phyloP scores from a whole-genome alignment of 768 basidiomycete species.

The Paxillus involutus region DNA sequence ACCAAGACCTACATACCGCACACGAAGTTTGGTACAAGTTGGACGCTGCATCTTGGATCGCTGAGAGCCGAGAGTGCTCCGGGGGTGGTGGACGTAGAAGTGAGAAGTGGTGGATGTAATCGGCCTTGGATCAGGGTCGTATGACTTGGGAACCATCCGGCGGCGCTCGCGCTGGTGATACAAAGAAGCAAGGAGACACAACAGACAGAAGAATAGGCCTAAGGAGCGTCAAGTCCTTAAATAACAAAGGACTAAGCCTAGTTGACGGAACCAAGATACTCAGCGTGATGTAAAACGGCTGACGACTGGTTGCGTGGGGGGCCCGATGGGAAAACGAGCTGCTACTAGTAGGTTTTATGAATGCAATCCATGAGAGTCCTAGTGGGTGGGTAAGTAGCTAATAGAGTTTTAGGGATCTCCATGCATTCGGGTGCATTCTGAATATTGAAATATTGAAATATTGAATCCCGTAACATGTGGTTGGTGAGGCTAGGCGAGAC shows the following conservation, averaged over 20 bases:
- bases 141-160: slow-evolving; percentile 25
- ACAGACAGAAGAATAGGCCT: neutral
- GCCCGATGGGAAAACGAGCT: slow-evolving; percentile 25
- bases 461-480: too few relatives aligned
- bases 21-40: slow-evolving; percentile 63
- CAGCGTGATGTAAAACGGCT: slow-evolving; percentile 34
- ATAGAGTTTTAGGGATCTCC: slow-evolving; percentile 33
- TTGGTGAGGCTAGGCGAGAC: too few relatives aligned
- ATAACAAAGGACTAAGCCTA: slow-evolving; percentile 20
- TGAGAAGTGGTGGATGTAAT: slow-evolving; percentile 28
- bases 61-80: slow-evolving; percentile 8
- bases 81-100: slow-evolving; percentile 19
- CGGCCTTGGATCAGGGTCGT: slow-evolving; percentile 20
- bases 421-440: neutral
- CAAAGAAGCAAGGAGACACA: slow-evolving; percentile 7
- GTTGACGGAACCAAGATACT: slow-evolving; percentile 18
- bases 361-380: neutral
- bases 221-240: slow-evolving; percentile 25
- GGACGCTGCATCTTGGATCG: slow-evolving; percentile 57
- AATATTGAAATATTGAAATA: too few relatives aligned
- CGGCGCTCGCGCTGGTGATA: slow-evolving; percentile 18
- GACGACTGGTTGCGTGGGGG: slow-evolving; percentile 24
- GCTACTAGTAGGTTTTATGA: neutral
- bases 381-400: slow-evolving; percentile 16
- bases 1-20: slow-evolving; percentile 32